These are phyloP conservation scores for Lophiostoma macrostomum DNA, from an alignment of 495 filamentous ascomycete genomes.

Conservation along the genomic window DNA sequence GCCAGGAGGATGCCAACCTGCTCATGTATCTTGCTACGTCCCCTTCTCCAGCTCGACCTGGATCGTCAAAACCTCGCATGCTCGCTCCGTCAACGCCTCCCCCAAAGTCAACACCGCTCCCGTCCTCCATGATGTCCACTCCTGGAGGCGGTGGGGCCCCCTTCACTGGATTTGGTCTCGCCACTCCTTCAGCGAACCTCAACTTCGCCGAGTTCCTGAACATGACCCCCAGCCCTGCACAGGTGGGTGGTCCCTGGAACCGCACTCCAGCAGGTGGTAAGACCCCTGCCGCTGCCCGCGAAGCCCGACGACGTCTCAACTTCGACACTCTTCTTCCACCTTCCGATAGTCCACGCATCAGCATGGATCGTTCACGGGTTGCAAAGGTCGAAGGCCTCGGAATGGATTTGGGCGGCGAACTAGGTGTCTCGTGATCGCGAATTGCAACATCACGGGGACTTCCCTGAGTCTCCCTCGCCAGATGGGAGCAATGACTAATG, in stretches of 20 bases:
- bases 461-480: neutral
- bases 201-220: slow-evolving; percentile 98
- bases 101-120: slow-evolving; percentile 69
- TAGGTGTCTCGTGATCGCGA: slow-evolving; percentile 33
- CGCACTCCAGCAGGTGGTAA: slow-evolving; percentile 49
- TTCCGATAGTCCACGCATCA: slow-evolving; percentile 39
- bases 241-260: slow-evolving; percentile 61
- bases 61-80: slow-evolving; percentile 44
- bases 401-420: slow-evolving; percentile 59
- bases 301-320: slow-evolving; percentile 60
- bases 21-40: slow-evolving; percentile 90
- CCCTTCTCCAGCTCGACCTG: slow-evolving; percentile 69
- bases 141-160: slow-evolving; percentile 64
- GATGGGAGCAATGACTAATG: slow-evolving; percentile 18
- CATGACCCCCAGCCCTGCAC: slow-evolving; percentile 91
- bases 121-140: slow-evolving; percentile 87
- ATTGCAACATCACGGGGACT: neutral
- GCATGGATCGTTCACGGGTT: slow-evolving; percentile 28
- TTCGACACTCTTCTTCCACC: slow-evolving; percentile 65
- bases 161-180: slow-evolving; percentile 55
- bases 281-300: slow-evolving; percentile 57
- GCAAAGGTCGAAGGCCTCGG: slow-evolving; percentile 38
- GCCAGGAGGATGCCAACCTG: slow-evolving; percentile 85
- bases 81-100: slow-evolving; percentile 87
- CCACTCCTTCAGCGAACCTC: slow-evolving; percentile 66